A percentile compares a stretch with the other conserved stretches of the same genome.
These are phyloP conservation scores for Boletus rubescentipes DNA, from an alignment of 768 basidiomycete genomes.

Conservation along the genomic window DNA sequence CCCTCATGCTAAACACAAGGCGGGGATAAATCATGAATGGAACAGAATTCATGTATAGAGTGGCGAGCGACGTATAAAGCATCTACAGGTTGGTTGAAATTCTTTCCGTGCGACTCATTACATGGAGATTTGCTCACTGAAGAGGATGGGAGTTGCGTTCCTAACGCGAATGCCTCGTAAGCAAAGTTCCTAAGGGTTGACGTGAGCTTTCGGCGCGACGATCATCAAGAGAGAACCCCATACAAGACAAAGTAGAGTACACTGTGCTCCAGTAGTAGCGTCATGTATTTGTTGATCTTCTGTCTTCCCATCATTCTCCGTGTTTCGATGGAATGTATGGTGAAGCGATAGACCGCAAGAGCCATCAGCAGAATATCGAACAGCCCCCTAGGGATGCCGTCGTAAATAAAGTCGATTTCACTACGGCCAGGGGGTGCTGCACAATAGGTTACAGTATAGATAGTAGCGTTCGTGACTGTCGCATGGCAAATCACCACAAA, in stretches of 20 bases:
- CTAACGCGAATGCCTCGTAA: background rate
- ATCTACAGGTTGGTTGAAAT: background rate
- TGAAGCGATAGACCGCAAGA: conserved; percentile 10
- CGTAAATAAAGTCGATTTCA: background rate
- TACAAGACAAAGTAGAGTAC: conserved; percentile 14
- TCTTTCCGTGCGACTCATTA: background rate
- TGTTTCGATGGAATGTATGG: conserved; percentile 1
- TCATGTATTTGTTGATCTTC: conserved; percentile 11
- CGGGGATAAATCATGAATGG: conserved; percentile 10
- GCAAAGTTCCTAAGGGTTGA: background rate
- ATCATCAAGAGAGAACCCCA: background rate
- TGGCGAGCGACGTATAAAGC: background rate
- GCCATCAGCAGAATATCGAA: conserved; percentile 10
- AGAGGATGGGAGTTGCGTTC: background rate
- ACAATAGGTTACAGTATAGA: background rate
- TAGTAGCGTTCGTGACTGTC: background rate
- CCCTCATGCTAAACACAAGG: conserved; percentile 5
- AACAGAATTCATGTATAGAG: background rate
- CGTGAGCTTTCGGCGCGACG: background rate
- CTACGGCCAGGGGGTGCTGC: background rate
- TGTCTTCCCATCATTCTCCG: background rate
- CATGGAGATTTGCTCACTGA: background rate
- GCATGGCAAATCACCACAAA: background rate
- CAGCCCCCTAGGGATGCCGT: background rate
- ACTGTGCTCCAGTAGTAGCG: conserved; percentile 7